Percentiles rank a stretch among this genome's conserved stretches.
Conservation (phyloP, 202 grass and related monocot genomes). For the Eragrostis tef region DNA sequence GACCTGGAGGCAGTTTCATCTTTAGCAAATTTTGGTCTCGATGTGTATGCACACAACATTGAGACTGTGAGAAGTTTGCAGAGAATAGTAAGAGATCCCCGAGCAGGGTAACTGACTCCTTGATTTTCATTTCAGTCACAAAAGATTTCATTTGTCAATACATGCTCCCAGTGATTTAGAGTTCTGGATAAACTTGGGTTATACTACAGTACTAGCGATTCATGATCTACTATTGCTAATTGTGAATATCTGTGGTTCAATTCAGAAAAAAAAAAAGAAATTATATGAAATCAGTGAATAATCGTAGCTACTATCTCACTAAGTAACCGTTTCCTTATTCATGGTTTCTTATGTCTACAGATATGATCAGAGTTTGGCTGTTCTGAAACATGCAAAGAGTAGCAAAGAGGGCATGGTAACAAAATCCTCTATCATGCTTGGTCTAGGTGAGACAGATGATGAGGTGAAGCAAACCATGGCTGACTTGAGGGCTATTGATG, state of each 20-base stretch:
- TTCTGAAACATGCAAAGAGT: conserved; percentile 79
- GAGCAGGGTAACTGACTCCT: conserved; percentile 63
- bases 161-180: not conserved
- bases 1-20: conserved; percentile 67
- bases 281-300: not conserved
- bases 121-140: not conserved
- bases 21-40: conserved; percentile 74
- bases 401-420: conserved; percentile 74
- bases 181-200: not conserved
- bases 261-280: not conserved
- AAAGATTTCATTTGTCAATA: not conserved
- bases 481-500: conserved; percentile 75
- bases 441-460: conserved; percentile 81
- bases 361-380: conserved; percentile 77
- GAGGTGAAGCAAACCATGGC: conserved; percentile 75
- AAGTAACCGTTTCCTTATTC: not conserved
- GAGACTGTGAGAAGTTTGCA: conserved; percentile 87
- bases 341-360: conserved; percentile 37
- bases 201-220: not conserved
- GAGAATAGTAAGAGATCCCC: conserved; percentile 86
- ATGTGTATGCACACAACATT: conserved; percentile 93
- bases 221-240: not conserved
- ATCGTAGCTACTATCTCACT: not conserved
- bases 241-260: not conserved
- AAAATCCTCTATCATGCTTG: conserved; percentile 95